Base-by-base conservation (phyloP, 345 rosid genomes). In the Melastoma malabathricum region DNA sequence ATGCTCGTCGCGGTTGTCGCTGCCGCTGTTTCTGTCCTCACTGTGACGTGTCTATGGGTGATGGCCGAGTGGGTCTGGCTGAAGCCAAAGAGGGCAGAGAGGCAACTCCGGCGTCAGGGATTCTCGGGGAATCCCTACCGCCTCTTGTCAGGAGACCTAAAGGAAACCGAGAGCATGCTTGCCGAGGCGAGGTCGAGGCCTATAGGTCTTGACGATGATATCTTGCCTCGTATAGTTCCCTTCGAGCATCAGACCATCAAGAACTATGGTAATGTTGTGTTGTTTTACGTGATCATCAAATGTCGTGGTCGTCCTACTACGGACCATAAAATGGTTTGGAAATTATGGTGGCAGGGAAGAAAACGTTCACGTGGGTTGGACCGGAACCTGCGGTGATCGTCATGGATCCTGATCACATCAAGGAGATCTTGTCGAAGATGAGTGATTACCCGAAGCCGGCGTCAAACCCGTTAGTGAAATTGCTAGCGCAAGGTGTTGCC, bases 351-450 rank as follows among this genome's bases (percentile, higher is more conserved):
- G 61, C 65, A 72, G 79, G 79, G n/a, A 73, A 67, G 43, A 64
- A 58, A 53, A 68, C 56, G 54, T 79, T 65, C 46, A 57, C 59
- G 46, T 74, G 83, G 83, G 15, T 38, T 16, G 80, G 77, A 1
- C 73, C 77, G 7, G 41, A 14, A 27, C 75, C 80, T n/a, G 57
- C 67, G 38, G 59, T 77, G 48, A 48, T 23, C 47, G 59, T 64
- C 25, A 72, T 55, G 43, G 50, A 72, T 31, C 77, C 75, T 1
- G 77, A 72, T 10, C 72, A 69, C 31, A 22, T 72, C 44, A 78
- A 65, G 38, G 67, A 71, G 4, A 54, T 78, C 12, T 64, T 78
- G 10, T 18, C 44, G 5, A 69, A 56, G 50, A 59, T 64, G 15
- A 44, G 60, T 31, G 74, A 67, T 55, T 78, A 72, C 44, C 74